Conservation (phyloP, 768 basidiomycete species). For the Auricularia sp. region DNA sequence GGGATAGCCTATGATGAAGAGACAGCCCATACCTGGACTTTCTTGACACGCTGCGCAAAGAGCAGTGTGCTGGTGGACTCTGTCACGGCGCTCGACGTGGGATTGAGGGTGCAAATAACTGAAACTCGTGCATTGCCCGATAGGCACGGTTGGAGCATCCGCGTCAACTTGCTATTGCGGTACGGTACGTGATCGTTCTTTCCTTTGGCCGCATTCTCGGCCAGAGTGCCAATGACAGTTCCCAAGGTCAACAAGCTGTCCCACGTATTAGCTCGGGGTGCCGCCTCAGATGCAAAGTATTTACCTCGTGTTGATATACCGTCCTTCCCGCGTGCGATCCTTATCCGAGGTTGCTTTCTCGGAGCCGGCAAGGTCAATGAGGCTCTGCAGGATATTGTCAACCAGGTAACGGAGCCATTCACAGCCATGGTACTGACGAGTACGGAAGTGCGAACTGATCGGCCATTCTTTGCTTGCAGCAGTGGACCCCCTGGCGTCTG, state of each 20-base stretch:
- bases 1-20: background rate
- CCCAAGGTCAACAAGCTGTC: constrained; percentile 81
- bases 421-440: constrained; percentile 35
- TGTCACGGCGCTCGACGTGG: constrained; percentile 62
- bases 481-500: constrained; percentile 50
- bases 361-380: constrained; percentile 94
- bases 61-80: constrained; percentile 84
- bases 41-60: constrained; percentile 88
- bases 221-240: constrained; percentile 83
- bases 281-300: constrained; percentile 2
- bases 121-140: constrained; percentile 93
- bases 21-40: constrained; percentile 50
- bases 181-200: constrained; percentile 90
- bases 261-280: background rate
- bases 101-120: constrained; percentile 93
- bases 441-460: constrained; percentile 69
- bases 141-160: constrained; percentile 88
- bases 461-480: constrained; percentile 67
- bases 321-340: constrained; percentile 90
- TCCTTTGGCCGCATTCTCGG: constrained; percentile 70
- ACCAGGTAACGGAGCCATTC: constrained; percentile 1
- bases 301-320: constrained; percentile 73
- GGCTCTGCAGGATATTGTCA: constrained; percentile 39
- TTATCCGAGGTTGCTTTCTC: constrained; percentile 95
- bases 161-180: constrained; percentile 90